A percentile compares a stretch with the other conserved stretches of the same genome.
Conservation (phyloP, 257 asterid species). For the Lavandula angustifolia region DNA sequence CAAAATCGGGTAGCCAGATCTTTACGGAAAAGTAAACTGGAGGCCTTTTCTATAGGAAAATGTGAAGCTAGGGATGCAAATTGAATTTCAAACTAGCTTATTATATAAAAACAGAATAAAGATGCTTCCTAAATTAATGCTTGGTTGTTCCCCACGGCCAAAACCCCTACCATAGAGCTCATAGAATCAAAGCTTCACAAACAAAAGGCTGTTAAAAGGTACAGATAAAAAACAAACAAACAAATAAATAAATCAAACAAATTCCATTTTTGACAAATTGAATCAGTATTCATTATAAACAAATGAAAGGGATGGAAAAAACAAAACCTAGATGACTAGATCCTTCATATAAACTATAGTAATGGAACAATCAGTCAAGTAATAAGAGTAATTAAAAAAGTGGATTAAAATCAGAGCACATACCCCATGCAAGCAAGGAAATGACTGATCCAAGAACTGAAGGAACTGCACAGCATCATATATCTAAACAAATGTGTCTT, state of each 20-base stretch:
- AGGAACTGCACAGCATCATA: constrained; percentile 61
- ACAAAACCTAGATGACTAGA: not conserved
- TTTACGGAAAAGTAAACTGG: not conserved
- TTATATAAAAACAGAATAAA: not conserved
- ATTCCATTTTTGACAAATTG: constrained; percentile 6
- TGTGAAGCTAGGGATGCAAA: not conserved
- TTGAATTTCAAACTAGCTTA: not conserved
- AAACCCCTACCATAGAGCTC: constrained; percentile 5
- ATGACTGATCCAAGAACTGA: constrained; percentile 66
- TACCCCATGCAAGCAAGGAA: constrained; percentile 85
- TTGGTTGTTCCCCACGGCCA: not conserved
- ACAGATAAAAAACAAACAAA: not conserved
- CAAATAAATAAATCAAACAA: constrained; percentile 8
- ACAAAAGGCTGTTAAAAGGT: too few relatives aligned
- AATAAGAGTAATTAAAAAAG: not conserved
- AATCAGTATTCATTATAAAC: not conserved
- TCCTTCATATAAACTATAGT: constrained; percentile 4
- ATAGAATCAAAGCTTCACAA: constrained; percentile 8
- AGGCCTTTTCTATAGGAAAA: not conserved
- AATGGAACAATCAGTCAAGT: not conserved
- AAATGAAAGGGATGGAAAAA: not conserved
- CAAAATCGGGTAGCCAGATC: not conserved
- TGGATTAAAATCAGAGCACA: constrained; percentile 44
- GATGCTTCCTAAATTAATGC: not conserved
- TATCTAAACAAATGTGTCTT: constrained; percentile 33